Evolutionary conservation across 345 rosid genomes (phyloP), one percentile per base, ranked within the genome.

Genomic region (Salix dunnii): DNA sequence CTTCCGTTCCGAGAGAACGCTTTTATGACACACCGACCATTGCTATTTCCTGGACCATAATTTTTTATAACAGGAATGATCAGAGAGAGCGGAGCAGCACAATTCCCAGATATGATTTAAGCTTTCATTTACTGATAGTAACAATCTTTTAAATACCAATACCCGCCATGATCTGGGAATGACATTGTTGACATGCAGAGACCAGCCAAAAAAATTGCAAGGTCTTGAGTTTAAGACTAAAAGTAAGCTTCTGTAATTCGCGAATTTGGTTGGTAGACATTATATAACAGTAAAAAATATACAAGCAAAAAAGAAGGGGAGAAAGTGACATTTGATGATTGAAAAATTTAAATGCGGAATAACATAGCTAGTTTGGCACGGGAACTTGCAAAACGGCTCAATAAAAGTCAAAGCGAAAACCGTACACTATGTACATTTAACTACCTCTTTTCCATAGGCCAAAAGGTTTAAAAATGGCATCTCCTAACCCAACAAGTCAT

Each of bases 401-500:
- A 31, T 40, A 42, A 53, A 16, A 30, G 20, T 28, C 43, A 13
- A 68, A n/a, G 25, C 18, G 67, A 28, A 64, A 74, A 38, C 68
- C 71, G 68, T 72, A 76, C 53, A 62, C 21, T 74, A 80, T 86
- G 58, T 79, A 84, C 87, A 86, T 67, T 25, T 78, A 78, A 72
- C 66, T 40, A 42, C 28, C 20, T 12, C 71, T 58, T 48, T 63
- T 48, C 28, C 6, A 53, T 13, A 2, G 64, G 68, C 43, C 46
- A 65, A 27, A 27, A 40, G 27, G 43, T 40, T 25, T 53, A 20
- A n/a, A 21, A 72, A 64, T 42, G 74, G 43, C 27, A 62, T 63
- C 71, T 62, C 33, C 79, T 81, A 87, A 60, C 76, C 77, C 75
- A 82, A 85, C 28, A 80, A 74, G 84, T 88, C 89, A 7, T 82